A percentile compares a stretch with the other conserved stretches of the same genome.
Conservation (phyloP, 2,329 filamentous ascomycete species). For the Nectriaceae sp. region DNA sequence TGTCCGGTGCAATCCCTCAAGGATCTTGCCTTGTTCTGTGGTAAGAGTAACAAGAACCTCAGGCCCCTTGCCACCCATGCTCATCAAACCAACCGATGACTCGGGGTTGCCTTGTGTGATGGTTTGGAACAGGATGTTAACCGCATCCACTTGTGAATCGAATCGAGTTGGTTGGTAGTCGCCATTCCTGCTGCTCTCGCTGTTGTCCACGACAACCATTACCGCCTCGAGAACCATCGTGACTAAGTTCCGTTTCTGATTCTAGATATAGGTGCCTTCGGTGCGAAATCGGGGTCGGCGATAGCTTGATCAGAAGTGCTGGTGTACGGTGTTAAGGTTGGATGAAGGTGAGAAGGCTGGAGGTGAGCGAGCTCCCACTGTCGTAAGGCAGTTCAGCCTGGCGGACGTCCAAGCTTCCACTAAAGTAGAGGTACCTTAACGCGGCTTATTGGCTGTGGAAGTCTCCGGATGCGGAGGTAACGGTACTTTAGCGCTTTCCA, state of each 20-base stretch:
- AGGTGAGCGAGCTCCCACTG: slow-evolving; percentile 30
- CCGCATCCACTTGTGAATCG: slow-evolving; percentile 93
- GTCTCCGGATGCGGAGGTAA: slow-evolving; percentile 9
- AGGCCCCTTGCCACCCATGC: slow-evolving; percentile 96
- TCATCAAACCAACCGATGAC: slow-evolving; percentile 97
- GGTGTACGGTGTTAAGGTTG: slow-evolving; percentile 20
- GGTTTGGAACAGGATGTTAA: slow-evolving; percentile 91
- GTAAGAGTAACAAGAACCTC: slow-evolving; percentile 97
- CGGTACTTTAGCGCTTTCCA: slow-evolving; percentile 12
- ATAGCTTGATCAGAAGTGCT: slow-evolving; percentile 10
- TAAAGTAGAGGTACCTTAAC: slow-evolving; percentile 25
- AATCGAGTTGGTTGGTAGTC: slow-evolving; percentile 90
- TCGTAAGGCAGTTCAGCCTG: slow-evolving; percentile 52
- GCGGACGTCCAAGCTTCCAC: slow-evolving; percentile 25
- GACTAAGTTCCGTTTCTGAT: slow-evolving; percentile 37
- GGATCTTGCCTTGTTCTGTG: slow-evolving; percentile 92
- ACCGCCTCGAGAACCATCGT: slow-evolving; percentile 98
- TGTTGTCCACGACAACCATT: slow-evolving; percentile 99
- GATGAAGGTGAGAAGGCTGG: slow-evolving; percentile 30
- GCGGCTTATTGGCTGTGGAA: background rate
- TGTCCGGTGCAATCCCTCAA: slow-evolving; percentile 88
- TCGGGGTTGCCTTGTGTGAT: slow-evolving; percentile 96
- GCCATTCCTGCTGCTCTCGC: slow-evolving; percentile 96
- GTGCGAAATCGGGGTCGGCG: slow-evolving; percentile 6
- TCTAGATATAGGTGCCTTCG: slow-evolving; percentile 12